A percentile compares a stretch with the other conserved stretches of the same genome.
These are phyloP conservation scores for Macrophomina pseudophaseolina DNA, from an alignment of 2,329 filamentous ascomycete genomes.

Conservation along the genomic window DNA sequence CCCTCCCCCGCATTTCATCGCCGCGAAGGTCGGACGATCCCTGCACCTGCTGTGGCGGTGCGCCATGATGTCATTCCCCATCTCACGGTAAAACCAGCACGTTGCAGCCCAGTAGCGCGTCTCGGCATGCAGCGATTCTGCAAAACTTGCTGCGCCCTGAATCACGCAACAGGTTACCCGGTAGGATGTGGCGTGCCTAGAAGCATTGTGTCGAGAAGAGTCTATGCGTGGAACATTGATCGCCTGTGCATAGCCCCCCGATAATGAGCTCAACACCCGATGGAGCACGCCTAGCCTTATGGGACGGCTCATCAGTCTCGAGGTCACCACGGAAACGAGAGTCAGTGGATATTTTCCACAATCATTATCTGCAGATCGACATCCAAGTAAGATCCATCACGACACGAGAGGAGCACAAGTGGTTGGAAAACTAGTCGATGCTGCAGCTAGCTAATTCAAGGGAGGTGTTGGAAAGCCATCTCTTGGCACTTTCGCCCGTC, in stretches of 20 bases:
- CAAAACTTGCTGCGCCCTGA: not conserved
- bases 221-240: not conserved
- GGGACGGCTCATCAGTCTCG: no score
- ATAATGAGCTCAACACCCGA: not conserved
- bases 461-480: not conserved
- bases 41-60: constrained; percentile 18
- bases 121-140: constrained; percentile 13
- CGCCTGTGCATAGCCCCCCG: not conserved
- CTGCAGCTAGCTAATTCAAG: not conserved
- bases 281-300: no score
- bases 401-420: not conserved
- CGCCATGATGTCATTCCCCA: constrained; percentile 14
- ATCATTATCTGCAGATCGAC: no score
- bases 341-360: no score
- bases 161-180: not conserved
- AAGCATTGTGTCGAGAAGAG: not conserved
- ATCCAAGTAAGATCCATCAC: no score
- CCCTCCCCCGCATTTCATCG: constrained; percentile 4
- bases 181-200: not conserved
- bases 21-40: constrained; percentile 6
- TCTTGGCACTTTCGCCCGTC: not conserved
- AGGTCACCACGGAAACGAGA: no score
- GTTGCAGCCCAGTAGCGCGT: not conserved
- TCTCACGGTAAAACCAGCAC: not conserved
- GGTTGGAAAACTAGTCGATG: not conserved